Evolutionary conservation across 345 rosid genomes (phyloP).

Genomic region (Conringia planisiliqua): DNA sequence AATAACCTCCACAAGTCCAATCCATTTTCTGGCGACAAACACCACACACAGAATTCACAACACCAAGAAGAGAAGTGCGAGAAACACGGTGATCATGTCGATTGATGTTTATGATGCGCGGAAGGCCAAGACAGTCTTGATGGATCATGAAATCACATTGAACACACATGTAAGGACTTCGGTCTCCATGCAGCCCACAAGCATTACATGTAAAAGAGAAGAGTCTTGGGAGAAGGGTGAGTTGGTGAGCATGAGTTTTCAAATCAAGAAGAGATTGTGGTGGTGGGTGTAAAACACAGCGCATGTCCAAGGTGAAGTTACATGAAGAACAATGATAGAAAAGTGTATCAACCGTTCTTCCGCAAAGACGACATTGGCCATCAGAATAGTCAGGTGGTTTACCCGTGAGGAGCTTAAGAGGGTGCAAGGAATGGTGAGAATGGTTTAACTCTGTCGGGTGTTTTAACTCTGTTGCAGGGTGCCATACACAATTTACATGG

Average conservation of each 20-base stretch:
- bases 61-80: not conserved
- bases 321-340: not conserved
- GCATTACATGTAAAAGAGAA: not conserved
- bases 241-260: not conserved
- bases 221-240: not conserved
- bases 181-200: conserved; percentile 7
- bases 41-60: not conserved
- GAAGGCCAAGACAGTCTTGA: not conserved
- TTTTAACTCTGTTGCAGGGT: not conserved
- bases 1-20: not conserved
- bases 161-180: not conserved
- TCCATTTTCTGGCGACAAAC: not conserved
- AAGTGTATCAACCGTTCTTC: not conserved
- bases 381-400: not conserved
- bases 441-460: not conserved
- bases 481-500: not conserved
- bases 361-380: not conserved
- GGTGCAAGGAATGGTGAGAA: not conserved
- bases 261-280: not conserved
- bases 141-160: not conserved
- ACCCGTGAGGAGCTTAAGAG: not conserved
- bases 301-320: not conserved
- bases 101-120: not conserved
- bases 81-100: not conserved
- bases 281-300: not conserved